Evolutionary conservation across 106 monocot species (phyloP).

Genomic region (Dendrobium officinale): DNA sequence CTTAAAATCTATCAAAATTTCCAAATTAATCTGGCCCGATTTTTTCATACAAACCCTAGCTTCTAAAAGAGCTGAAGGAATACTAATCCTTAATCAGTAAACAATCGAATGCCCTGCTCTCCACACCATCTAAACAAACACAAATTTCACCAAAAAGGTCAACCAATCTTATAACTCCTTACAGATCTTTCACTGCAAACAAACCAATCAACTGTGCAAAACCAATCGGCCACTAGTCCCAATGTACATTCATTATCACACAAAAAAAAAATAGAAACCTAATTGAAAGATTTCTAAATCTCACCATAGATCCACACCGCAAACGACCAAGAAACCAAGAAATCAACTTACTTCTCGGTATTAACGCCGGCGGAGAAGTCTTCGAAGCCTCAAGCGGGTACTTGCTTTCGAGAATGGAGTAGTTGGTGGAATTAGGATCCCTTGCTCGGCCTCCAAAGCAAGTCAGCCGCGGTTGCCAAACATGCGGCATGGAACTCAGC

Average conservation of each 20-base stretch:
- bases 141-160: not conserved
- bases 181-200: not conserved
- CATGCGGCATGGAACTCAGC: conserved; percentile 4
- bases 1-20: not conserved
- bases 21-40: not conserved
- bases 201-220: not conserved
- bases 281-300: not conserved
- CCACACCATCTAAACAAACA: not conserved
- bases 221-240: not conserved
- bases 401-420: conserved; percentile 8
- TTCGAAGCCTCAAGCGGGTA: not conserved
- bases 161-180: not conserved
- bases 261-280: not conserved
- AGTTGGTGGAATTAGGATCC: conserved; percentile 6
- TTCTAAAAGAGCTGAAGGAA: not conserved
- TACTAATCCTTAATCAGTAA: not conserved
- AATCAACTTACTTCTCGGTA: conserved; percentile 9
- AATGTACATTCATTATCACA: not conserved
- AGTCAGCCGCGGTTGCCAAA: conserved; percentile 4
- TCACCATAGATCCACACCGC: not conserved
- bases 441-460: not conserved
- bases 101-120: not conserved
- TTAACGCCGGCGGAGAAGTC: not conserved
- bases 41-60: not conserved
- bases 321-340: not conserved